Evolutionary conservation across 495 filamentous ascomycete species (phyloP).

Genomic region (Cercophora newfieldiana): DNA sequence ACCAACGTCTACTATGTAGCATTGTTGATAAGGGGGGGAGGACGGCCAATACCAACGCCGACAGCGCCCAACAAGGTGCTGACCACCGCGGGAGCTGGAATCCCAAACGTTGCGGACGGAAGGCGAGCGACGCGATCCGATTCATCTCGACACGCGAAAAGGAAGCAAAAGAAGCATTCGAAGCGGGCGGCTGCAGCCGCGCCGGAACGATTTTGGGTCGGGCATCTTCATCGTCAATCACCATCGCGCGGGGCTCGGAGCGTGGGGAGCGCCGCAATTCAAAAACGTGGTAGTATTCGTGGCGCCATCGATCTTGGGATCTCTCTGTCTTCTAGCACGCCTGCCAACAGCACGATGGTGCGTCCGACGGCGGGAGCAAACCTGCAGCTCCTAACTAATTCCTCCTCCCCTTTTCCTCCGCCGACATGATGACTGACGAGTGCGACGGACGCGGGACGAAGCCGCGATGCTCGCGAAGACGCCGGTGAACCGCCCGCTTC

Average conservation of each 20-base stretch:
- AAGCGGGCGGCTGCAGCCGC: neutral
- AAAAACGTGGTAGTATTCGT: neutral
- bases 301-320: neutral
- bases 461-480: neutral
- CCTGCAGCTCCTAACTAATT: neutral
- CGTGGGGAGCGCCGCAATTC: neutral
- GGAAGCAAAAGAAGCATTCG: neutral
- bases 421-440: neutral
- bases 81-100: no score
- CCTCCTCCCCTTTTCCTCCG: neutral
- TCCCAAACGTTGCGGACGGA: neutral
- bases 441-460: neutral
- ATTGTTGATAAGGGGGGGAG: neutral
- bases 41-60: neutral
- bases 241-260: neutral
- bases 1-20: neutral
- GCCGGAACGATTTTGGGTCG: neutral
- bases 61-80: conserved; percentile 5
- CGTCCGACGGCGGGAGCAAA: neutral
- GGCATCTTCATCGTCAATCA: neutral
- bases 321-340: neutral
- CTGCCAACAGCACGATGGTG: no score
- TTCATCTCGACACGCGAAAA: neutral
- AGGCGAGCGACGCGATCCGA: neutral
- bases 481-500: neutral